A percentile compares a stretch with the other conserved stretches of the same genome.
phyloP scores from a whole-genome alignment of 345 rosid species.

The Brassica napus region Da-Ae NC_063436.1:16984501-16985000 shows the following conservation, averaged over 20 bases:
- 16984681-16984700: background rate
- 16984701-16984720: background rate
- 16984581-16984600: background rate
- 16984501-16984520: background rate
- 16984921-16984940: slow-evolving; percentile 44
- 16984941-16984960: slow-evolving; percentile 26
- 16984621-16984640: background rate
- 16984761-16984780: background rate
- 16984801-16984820: background rate
- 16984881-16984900: slow-evolving; percentile 27
- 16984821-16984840: background rate
- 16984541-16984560: slow-evolving; percentile 41
- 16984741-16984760: background rate
- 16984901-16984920: slow-evolving; percentile 46
- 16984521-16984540: slow-evolving; percentile 44
- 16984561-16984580: slow-evolving; percentile 10
- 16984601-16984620: slow-evolving; percentile 2
- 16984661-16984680: background rate
- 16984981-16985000: slow-evolving; percentile 40
- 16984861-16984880: background rate
- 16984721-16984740: background rate
- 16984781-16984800: background rate
- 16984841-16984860: background rate
- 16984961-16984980: slow-evolving; percentile 38
- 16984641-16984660: background rate